Percentiles rank a stretch among this genome's conserved stretches.
Conservation (phyloP, 306 rosid genomes). For the Dryas drummondii region DNA sequence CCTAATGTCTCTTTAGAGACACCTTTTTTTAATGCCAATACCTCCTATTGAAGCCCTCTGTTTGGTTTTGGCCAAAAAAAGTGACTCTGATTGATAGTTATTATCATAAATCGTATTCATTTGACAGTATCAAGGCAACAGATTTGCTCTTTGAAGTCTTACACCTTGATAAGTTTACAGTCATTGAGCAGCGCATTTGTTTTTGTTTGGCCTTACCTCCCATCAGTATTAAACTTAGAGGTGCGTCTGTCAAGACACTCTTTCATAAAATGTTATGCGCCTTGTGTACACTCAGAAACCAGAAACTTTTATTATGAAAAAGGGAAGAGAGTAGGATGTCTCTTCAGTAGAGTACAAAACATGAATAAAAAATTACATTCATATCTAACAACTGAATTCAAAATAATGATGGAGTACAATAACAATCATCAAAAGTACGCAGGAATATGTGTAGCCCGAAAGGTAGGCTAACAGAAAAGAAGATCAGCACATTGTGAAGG, state of each 20-base stretch:
- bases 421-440: not conserved
- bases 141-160: not conserved
- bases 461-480: conserved; percentile 1
- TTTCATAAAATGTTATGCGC: not conserved
- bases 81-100: not conserved
- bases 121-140: not conserved
- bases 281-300: not conserved
- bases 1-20: not conserved
- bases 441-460: not conserved
- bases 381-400: not conserved
- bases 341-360: not conserved
- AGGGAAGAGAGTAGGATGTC: conserved; percentile 2
- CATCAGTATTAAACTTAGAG: too few relatives aligned
- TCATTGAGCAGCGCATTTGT: not conserved
- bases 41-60: not conserved
- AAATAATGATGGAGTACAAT: not conserved
- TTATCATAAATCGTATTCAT: too few relatives aligned
- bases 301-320: conserved; percentile 11
- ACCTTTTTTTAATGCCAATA: not conserved
- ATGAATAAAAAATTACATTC: not conserved
- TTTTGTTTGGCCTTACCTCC: not conserved
- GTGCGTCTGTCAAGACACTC: too few relatives aligned
- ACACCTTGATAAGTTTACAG: not conserved
- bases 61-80: not conserved
- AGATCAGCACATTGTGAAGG: conserved; percentile 36